Percentiles rank a stretch among this genome's conserved stretches.
Conservation (phyloP, 768 basidiomycete genomes). For the Boletellus sp. region DNA sequence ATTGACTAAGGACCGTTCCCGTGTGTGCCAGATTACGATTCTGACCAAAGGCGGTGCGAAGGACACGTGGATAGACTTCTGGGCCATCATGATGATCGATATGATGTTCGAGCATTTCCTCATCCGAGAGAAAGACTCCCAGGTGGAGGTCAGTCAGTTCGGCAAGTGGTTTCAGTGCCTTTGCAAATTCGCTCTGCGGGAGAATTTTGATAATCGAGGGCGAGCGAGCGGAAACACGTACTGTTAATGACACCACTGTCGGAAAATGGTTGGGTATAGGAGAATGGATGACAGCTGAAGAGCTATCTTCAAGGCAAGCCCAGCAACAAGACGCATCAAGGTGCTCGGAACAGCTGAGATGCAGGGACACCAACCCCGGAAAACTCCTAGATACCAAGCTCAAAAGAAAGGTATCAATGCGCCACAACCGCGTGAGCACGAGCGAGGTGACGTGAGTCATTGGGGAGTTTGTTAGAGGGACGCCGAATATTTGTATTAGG, state of each 20-base stretch:
- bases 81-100: slow-evolving; percentile 29
- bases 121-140: slow-evolving; percentile 61
- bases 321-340: slow-evolving; percentile 59
- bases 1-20: slow-evolving; percentile 23
- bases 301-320: slow-evolving; percentile 61
- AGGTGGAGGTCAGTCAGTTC: slow-evolving; percentile 50
- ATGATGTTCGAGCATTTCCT: slow-evolving; percentile 46
- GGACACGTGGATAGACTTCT: slow-evolving; percentile 16
- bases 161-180: slow-evolving; percentile 43
- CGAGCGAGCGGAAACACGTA: slow-evolving; percentile 33
- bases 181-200: slow-evolving; percentile 41
- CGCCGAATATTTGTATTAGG: slow-evolving; percentile 32
- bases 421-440: slow-evolving; percentile 51
- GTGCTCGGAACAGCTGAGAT: slow-evolving; percentile 58
- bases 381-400: slow-evolving; percentile 44
- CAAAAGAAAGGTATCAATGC: slow-evolving; percentile 51
- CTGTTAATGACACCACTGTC: slow-evolving; percentile 45
- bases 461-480: slow-evolving; percentile 23
- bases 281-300: slow-evolving; percentile 53
- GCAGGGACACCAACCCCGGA: slow-evolving; percentile 43
- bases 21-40: not conserved
- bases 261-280: slow-evolving; percentile 54
- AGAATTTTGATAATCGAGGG: slow-evolving; percentile 4
- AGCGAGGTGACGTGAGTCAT: slow-evolving; percentile 43
- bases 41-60: slow-evolving; percentile 10